A percentile compares a stretch with the other conserved stretches of the same genome.
phyloP scores from a whole-genome alignment of 495 filamentous ascomycete genomes.

The Podospora sp. region DNA sequence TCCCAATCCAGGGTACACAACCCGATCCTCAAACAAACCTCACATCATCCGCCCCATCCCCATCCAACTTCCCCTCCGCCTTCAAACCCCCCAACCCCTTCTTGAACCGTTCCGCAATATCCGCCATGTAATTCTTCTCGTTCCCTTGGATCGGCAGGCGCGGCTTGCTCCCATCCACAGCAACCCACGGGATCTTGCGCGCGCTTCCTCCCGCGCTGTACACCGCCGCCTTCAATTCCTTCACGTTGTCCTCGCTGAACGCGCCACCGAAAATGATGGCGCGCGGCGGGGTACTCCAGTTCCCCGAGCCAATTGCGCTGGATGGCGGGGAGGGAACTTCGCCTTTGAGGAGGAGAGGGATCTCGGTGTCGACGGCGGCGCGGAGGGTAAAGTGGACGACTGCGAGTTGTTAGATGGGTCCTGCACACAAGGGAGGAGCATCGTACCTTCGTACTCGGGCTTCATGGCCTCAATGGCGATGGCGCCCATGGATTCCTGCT shows the following conservation, averaged over 20 bases:
- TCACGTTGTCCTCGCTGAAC: not conserved
- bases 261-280: slow-evolving; percentile 7
- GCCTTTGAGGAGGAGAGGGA: slow-evolving; percentile 3
- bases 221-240: not conserved
- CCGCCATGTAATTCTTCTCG: not conserved
- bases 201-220: not conserved
- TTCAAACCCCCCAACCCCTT: not conserved
- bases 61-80: slow-evolving; percentile 4
- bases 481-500: not conserved
- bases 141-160: not conserved
- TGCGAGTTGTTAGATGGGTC: not conserved
- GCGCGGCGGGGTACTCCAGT: slow-evolving; percentile 7
- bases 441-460: slow-evolving; percentile 8
- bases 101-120: not conserved
- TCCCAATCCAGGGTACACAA: not conserved
- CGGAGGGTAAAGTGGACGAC: slow-evolving; percentile 6
- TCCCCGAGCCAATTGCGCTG: slow-evolving; percentile 4
- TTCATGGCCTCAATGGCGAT: not conserved
- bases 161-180: slow-evolving; percentile 4
- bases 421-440: not conserved
- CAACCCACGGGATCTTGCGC: slow-evolving; percentile 7
- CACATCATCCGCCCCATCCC: not conserved
- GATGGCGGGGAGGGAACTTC: not conserved
- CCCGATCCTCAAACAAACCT: not conserved
- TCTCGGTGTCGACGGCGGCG: not conserved